Base-by-base conservation (phyloP, 176 grass and related monocot genomes). In the Carex parvula region DNA sequence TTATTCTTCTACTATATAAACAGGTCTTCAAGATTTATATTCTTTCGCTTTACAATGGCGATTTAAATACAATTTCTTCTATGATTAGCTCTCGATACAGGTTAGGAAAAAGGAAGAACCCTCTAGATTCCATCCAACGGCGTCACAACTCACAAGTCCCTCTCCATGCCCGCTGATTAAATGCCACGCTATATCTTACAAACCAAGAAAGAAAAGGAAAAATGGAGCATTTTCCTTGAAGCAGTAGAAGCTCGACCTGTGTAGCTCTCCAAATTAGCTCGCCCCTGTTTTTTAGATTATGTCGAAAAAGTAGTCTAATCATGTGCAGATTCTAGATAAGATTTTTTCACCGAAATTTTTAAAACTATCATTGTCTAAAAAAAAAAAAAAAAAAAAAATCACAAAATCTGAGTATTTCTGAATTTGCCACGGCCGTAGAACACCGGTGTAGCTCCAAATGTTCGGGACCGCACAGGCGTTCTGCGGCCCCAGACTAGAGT, bases 321-420 rank as follows among this genome's bases (percentile, higher is more conserved):
- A 81, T 81, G 50, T 78, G 17, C n/a, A 81, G 79, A 81, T 81
- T 81, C 79, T 81, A 3, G 20, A 6, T 81, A 48, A 64, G 2
- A 33, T 81, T 75, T 8, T 77, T 35, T 3, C 26, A 26, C 26
- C 26, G 26, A 26, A 26, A 26, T 26, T 26, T 26, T 26, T 26
- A 26, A 26, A 26, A 26, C 26, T 26, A 26, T 0, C 26, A 26
- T 26, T 1, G 26, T 26, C 26, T 24, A 24, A 26, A 26, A 26
- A 26, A 26, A 26, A 24, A 24, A 24, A 24, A 24, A 24, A 24
- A 0, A 0, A 26, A 26, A 26, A 26, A 26, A 26, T 0, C 26
- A 26, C 1, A 0, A 26, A 26, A 26, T 1, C 26, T 26, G 0
- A 26, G 26, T 26, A 26, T 26, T 26, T 26, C 26, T 26, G 1